phyloP scores from a whole-genome alignment of 169 alveolate species.

The Theileria annulata region DNA sequence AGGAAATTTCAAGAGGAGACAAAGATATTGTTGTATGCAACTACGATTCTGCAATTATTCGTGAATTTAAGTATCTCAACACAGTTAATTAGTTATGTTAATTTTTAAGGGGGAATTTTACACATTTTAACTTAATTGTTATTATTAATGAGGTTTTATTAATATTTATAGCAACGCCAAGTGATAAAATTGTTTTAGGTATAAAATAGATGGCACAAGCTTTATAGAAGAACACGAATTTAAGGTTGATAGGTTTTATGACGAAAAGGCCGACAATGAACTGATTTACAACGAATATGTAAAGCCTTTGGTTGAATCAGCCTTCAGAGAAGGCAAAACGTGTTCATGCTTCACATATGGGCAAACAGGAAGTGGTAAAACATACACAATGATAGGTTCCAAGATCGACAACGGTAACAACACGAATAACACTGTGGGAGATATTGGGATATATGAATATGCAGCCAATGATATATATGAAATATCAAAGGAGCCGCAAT shows the following conservation, averaged over 20 bases:
- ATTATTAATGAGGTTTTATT: neutral
- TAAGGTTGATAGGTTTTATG: slow-evolving; percentile 88
- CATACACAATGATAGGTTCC: slow-evolving; percentile 97
- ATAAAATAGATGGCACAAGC: slow-evolving; percentile 86
- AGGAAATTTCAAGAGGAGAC: slow-evolving; percentile 88
- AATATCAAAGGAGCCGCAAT: slow-evolving; percentile 74
- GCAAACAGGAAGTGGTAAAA: slow-evolving; percentile 96
- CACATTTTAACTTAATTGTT: neutral
- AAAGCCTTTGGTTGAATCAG: slow-evolving; percentile 90
- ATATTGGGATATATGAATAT: slow-evolving; percentile 89
- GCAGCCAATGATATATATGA: slow-evolving; percentile 92
- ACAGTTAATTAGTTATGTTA: neutral
- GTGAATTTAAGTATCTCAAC: slow-evolving; percentile 55
- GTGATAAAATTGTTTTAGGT: slow-evolving; percentile 45
- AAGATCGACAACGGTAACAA: slow-evolving; percentile 46
- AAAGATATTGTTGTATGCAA: slow-evolving; percentile 88
- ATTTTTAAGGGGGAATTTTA: neutral
- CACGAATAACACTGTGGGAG: slow-evolving; percentile 11
- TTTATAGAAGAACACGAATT: slow-evolving; percentile 90
- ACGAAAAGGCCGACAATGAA: slow-evolving; percentile 83
- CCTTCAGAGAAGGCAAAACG: slow-evolving; percentile 89
- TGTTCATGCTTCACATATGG: slow-evolving; percentile 98
- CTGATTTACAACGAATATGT: slow-evolving; percentile 85
- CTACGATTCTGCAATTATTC: slow-evolving; percentile 70
- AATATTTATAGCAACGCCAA: neutral